phyloP scores from a whole-genome alignment of 441 rosid genomes.

The Erodium texanum region DNA sequence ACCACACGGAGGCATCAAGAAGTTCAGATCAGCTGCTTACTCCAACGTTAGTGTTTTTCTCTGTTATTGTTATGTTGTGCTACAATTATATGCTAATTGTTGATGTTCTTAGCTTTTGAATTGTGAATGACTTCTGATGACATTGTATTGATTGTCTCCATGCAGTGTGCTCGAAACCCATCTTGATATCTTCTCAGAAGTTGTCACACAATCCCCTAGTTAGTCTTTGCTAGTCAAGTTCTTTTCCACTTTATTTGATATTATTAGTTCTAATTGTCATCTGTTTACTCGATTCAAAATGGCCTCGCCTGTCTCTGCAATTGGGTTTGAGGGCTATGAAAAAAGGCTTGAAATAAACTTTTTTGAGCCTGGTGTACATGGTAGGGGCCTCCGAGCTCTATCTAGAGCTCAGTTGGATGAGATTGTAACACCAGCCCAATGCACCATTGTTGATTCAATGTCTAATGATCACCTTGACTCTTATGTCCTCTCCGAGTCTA shows the following conservation, averaged over 20 bases:
- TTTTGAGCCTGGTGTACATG: conserved; percentile 14
- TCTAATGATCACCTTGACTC: conserved; percentile 53
- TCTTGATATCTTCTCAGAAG: no score
- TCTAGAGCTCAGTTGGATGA: conserved; percentile 30
- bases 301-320: conserved; percentile 19
- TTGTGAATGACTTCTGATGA: no score
- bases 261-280: no score
- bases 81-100: no score
- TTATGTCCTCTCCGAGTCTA: conserved; percentile 66
- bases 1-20: conserved; percentile 49
- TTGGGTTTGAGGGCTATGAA: conserved; percentile 36
- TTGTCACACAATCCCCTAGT: no score
- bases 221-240: no score
- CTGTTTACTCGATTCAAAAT: background rate
- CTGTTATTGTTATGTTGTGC: background rate
- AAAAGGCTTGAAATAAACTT: conserved; percentile 29
- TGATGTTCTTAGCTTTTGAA: no score
- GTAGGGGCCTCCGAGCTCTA: conserved; percentile 27
- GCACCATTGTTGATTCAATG: conserved; percentile 53
- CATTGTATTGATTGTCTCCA: no score
- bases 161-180: no score
- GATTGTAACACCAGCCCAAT: conserved; percentile 33
- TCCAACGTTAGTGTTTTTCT: conserved; percentile 31
- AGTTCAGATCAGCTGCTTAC: conserved; percentile 55
- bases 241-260: no score